These are phyloP conservation scores for Actinomortierella ambigua DNA, from an alignment of 371 early-diverging fungal species.

Conservation along the genomic window DNA sequence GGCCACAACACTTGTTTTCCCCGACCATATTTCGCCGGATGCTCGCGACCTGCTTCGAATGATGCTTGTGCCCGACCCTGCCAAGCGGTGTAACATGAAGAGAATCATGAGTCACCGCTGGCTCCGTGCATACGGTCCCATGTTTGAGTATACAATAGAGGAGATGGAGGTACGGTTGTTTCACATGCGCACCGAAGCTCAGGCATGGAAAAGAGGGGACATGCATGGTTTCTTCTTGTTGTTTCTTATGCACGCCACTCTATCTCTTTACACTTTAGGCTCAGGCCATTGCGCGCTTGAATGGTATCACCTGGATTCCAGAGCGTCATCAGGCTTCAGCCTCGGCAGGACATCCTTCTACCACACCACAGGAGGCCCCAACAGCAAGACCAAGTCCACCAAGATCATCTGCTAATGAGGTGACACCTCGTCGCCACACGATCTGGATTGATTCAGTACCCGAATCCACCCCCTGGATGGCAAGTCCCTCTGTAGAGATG, in stretches of 20 bases:
- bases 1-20: constrained; percentile 88
- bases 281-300: constrained; percentile 40
- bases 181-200: background rate
- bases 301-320: constrained; percentile 30
- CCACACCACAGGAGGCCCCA: constrained; percentile 2
- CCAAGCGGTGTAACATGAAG: constrained; percentile 83
- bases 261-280: constrained; percentile 11
- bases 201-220: no score
- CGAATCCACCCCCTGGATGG: constrained; percentile 22
- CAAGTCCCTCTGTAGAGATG: no score
- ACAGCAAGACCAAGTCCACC: constrained; percentile 27
- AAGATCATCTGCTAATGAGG: constrained; percentile 39
- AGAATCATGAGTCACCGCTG: constrained; percentile 87
- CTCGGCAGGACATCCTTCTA: constrained; percentile 17
- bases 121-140: constrained; percentile 53
- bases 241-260: no score
- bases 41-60: constrained; percentile 84
- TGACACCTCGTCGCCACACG: constrained; percentile 37
- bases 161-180: constrained; percentile 42
- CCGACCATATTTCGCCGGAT: constrained; percentile 83
- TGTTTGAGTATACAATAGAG: constrained; percentile 52
- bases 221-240: no score
- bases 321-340: constrained; percentile 18
- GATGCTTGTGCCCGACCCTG: constrained; percentile 93
- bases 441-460: constrained; percentile 43